Evolutionary conservation across 768 basidiomycete species (phyloP).

Genomic region (Rhodosporidiobolus odoratus): DNA sequence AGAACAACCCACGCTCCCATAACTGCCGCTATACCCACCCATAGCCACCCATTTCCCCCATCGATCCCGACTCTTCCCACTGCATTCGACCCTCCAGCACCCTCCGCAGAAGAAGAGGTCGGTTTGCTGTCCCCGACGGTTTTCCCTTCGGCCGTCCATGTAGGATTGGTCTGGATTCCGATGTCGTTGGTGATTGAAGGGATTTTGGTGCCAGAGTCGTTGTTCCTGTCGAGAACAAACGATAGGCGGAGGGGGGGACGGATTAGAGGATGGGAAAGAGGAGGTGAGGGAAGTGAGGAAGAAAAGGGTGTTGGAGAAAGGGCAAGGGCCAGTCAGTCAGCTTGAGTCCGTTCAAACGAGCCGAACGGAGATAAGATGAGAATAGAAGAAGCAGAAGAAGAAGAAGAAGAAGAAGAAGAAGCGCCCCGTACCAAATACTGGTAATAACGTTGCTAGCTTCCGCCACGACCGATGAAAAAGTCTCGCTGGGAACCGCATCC

Average conservation of each 20-base stretch:
- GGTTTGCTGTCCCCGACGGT: background rate
- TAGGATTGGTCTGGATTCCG: slow-evolving; percentile 14
- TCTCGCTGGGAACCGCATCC: background rate
- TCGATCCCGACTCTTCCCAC: background rate
- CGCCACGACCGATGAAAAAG: background rate
- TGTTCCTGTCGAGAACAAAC: slow-evolving; percentile 25
- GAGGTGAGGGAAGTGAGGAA: background rate
- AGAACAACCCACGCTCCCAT: too few relatives aligned
- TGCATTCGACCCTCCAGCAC: too few relatives aligned
- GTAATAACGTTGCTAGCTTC: background rate
- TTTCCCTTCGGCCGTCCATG: slow-evolving; percentile 3
- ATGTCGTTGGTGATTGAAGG: slow-evolving; percentile 31
- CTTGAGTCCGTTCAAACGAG: too few relatives aligned
- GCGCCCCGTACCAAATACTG: too few relatives aligned
- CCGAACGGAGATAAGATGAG: too few relatives aligned
- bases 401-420: too few relatives aligned
- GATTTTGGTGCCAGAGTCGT: slow-evolving; percentile 33
- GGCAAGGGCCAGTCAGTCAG: background rate
- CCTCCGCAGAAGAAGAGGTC: too few relatives aligned
- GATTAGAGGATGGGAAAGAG: background rate
- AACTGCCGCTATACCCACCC: too few relatives aligned
- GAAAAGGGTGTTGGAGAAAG: background rate
- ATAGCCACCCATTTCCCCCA: background rate
- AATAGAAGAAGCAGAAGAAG: too few relatives aligned
- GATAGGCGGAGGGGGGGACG: too few relatives aligned